Base-by-base conservation (phyloP, 768 basidiomycete species). In the Termitomyces titanicus region DNA sequence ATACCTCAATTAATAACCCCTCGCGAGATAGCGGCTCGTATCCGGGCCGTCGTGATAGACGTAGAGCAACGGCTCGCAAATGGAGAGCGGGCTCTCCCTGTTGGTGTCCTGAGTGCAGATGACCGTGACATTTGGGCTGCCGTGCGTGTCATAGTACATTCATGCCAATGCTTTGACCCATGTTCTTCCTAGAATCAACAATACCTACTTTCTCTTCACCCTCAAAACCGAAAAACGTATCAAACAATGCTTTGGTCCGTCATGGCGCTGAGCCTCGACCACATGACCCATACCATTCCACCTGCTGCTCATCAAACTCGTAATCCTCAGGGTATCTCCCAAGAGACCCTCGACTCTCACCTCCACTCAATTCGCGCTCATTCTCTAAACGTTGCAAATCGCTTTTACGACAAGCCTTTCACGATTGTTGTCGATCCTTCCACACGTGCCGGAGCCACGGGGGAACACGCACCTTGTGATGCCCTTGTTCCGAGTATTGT, bases 391-490 rank as follows among this genome's bases (percentile, higher is more conserved):
- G 80, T 84, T 5, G 74, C 80, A 40, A 97, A 97, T 63, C 78
- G 96, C 33, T 97, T 92, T 81, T 91, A 85, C 68, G 95, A 98
- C 74, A 98, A 97, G 70, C 79, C 87, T 2, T 80, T 89, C 37
- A 86, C 86, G 4, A 72, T 97, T 51, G 80, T 92, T 46, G 85
- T 98, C 35, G 95, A 98, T 67, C 82, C 86, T 1, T 89, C 88
- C 51, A 86, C 87, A 2, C 85, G 91, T 35, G 90, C 92, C 6
- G 91, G 93, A 37, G 88, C 89, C 39, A 83, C 85, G 63, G 95
- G 95, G 5, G 95, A 98, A 71, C 94, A 96, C 67, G 89, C 92
- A 0, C 87, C 91, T 0, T 87, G 87, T 55, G 95, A 97, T 59
- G 96, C 94, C 1, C 75, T 98, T 13, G 85, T 95, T 2, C 94